Evolutionary conservation across 345 rosid genomes (phyloP), one percentile per base, ranked within the genome.

Genomic region (Salix dunnii): DNA sequence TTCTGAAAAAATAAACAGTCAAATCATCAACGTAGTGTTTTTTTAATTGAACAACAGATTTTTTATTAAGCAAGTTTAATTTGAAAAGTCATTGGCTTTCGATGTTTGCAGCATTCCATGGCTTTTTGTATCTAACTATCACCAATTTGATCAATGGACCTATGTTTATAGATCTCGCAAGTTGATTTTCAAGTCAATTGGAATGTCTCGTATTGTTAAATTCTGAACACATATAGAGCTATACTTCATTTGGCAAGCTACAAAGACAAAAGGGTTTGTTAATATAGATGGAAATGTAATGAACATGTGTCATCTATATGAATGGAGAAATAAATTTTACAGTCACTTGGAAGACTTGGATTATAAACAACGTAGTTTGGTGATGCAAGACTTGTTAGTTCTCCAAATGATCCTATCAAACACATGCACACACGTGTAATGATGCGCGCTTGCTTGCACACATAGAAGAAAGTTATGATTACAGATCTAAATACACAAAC

Each of bases 1-100:
- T 49, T 83, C 99, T 96, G 94, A 77, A 85, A 35, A 72, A 46
- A 33, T 21, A 68, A 73, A 77, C 67, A 77, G 74, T 46, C 51
- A 42, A 70, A 20, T 10, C 31, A 81, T 70, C 83, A 79, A 71
- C 68, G 35, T 12, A 16, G 51, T 27, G 51, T 60, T 49, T 65
- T 46, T 78, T 4, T 3, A 72, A 40, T 8, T 67, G 20, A 65
- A 27, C 30, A 16, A 51, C 20, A 73, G 33, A 38, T 11, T 36
- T 51, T 7, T 38, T 17, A 35, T 43, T 2, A 48, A 38, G 61
- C 11, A 43, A 40, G 33, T 25, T 21, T 20, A 69, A 23, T 12
- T 43, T 2, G 7, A 27, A 9, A 18, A 13, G 38, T 25, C 17
- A 6, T 1, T 17, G 48, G 12, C 20, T 40, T 62, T 40, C 51